A percentile compares a stretch with the other conserved stretches of the same genome.
Evolutionary conservation across 2,329 filamentous ascomycete species (phyloP).

Genomic region (Apiospora arundinis): DNA sequence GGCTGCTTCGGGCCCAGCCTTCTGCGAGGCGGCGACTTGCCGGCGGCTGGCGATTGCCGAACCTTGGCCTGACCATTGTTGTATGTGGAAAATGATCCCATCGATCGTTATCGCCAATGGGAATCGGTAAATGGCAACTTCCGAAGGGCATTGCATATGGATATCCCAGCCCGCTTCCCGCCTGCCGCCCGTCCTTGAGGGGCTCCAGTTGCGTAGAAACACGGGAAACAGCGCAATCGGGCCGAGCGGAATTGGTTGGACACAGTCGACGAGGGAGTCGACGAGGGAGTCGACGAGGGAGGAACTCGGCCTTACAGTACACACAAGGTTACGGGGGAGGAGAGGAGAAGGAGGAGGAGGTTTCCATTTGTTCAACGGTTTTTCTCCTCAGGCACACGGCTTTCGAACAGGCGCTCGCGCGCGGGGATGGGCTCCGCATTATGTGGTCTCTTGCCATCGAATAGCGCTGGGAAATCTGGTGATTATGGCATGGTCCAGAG

Average conservation of each 20-base stretch:
- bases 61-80: neutral
- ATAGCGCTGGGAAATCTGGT: constrained; percentile 1
- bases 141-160: neutral
- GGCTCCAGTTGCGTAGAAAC: constrained; percentile 4
- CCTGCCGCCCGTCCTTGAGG: neutral
- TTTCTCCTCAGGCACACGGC: neutral
- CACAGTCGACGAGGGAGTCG: neutral
- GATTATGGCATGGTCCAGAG: constrained; percentile 3
- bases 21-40: too few relatives aligned
- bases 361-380: neutral
- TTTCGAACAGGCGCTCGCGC: neutral
- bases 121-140: constrained; percentile 8
- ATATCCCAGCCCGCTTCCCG: constrained; percentile 5
- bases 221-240: constrained; percentile 8
- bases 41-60: neutral
- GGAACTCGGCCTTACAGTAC: neutral
- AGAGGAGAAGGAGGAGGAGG: neutral
- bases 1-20: neutral
- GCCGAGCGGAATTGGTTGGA: neutral
- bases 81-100: neutral
- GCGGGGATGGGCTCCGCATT: constrained; percentile 9
- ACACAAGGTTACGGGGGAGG: constrained; percentile 2
- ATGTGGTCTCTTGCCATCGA: neutral
- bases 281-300: too few relatives aligned
- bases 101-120: constrained; percentile 9